phyloP scores from a whole-genome alignment of 2,329 filamentous ascomycete species.

The Aspergillus pseudoviridinutans region DNA sequence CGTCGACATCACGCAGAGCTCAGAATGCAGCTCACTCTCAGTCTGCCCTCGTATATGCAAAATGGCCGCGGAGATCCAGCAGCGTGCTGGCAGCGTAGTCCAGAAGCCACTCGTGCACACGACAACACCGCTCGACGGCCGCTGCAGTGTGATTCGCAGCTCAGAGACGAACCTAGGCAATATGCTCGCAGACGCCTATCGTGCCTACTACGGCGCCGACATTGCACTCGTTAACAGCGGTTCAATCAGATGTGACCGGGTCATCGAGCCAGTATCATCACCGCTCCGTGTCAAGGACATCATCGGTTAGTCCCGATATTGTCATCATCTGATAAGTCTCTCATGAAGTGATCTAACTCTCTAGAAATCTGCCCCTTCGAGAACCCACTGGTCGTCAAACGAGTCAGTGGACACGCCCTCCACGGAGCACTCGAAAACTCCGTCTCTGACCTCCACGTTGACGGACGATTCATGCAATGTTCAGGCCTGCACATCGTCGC shows the following conservation, averaged over 20 bases:
- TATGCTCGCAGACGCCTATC: conserved; percentile 21
- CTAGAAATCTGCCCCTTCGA: conserved; percentile 21
- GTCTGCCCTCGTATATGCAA: not conserved
- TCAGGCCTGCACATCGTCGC: conserved; percentile 15
- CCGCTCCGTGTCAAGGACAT: conserved; percentile 18
- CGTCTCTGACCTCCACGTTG: conserved; percentile 21
- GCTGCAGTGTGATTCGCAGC: conserved; percentile 14
- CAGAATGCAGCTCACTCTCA: not conserved
- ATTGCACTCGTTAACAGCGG: conserved; percentile 24
- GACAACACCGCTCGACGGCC: conserved; percentile 16
- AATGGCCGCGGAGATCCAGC: conserved; percentile 10
- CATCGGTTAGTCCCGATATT: conserved; percentile 12
- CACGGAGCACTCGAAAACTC: conserved; percentile 19
- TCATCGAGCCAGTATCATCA: conserved; percentile 5
- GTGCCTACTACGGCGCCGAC: conserved; percentile 22
- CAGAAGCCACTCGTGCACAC: conserved; percentile 17
- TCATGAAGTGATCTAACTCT: not conserved
- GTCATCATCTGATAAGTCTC: not conserved
- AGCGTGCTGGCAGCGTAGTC: conserved; percentile 13
- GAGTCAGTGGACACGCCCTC: conserved; percentile 12
- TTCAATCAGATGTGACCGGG: conserved; percentile 19
- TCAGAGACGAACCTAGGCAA: conserved; percentile 24
- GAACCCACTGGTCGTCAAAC: conserved; percentile 21
- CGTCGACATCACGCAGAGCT: conserved; percentile 6
- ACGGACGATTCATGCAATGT: conserved; percentile 23